Evolutionary conservation across 495 filamentous ascomycete genomes (phyloP).

Genomic region (Baudoinia panamericana): DNA sequence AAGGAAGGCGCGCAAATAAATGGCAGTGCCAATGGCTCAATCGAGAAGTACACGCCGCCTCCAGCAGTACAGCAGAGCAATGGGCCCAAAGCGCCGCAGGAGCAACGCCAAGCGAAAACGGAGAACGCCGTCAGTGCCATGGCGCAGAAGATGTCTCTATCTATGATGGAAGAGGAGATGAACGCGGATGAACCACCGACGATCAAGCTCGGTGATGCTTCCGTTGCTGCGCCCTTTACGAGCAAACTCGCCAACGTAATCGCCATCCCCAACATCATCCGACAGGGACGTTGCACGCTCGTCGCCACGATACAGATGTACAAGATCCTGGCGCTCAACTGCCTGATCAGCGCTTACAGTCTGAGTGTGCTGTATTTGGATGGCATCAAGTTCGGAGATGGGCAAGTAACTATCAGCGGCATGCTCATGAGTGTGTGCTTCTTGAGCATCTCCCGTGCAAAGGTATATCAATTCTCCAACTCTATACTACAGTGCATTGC

Average conservation of each 20-base stretch:
- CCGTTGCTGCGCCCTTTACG: conserved; percentile 92
- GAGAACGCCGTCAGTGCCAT: conserved; percentile 59
- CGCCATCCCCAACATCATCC: conserved; percentile 95
- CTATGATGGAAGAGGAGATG: conserved; percentile 82
- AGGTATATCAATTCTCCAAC: conserved; percentile 34
- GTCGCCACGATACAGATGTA: conserved; percentile 99
- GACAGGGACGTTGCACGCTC: conserved; percentile 90
- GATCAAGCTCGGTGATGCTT: conserved; percentile 95
- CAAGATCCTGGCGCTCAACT: conserved; percentile 97
- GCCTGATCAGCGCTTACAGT: conserved; percentile 96
- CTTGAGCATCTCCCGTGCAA: conserved; percentile 87
- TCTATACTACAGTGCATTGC: neutral
- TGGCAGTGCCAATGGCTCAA: conserved; percentile 37
- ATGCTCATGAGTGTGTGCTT: conserved; percentile 99
- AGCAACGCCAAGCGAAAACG: conserved; percentile 50
- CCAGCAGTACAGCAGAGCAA: conserved; percentile 36
- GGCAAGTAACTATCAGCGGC: conserved; percentile 95
- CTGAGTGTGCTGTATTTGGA: conserved; percentile 91
- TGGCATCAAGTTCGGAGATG: conserved; percentile 98
- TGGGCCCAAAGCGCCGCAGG: conserved; percentile 38
- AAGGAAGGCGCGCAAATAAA: conserved; percentile 32
- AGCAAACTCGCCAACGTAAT: conserved; percentile 95
- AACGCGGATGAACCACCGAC: conserved; percentile 85
- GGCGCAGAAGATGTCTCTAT: conserved; percentile 73
- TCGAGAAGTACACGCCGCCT: conserved; percentile 39